Conservation (phyloP, 2,329 filamentous ascomycete genomes). For the Trichoderma asperellum region DNA sequence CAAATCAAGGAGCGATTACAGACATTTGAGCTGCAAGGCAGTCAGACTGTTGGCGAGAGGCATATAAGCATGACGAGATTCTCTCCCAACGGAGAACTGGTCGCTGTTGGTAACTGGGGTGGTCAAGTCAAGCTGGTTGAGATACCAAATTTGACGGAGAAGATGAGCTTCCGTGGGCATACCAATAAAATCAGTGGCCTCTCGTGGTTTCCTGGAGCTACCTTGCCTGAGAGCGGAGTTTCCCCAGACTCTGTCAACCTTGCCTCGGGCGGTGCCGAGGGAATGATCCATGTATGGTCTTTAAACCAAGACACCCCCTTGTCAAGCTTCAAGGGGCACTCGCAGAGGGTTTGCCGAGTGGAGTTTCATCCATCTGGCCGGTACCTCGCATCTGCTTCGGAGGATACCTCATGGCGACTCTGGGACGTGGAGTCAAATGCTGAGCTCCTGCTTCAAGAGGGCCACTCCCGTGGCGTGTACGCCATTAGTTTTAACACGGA, state of each 20-base stretch:
- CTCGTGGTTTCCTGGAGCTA: conserved; percentile 86
- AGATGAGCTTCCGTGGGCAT: conserved; percentile 77
- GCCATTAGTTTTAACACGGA: conserved; percentile 88
- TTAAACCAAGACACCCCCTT: conserved; percentile 83
- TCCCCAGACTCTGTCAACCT: conserved; percentile 78
- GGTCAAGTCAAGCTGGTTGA: conserved; percentile 85
- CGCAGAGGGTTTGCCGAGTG: conserved; percentile 83
- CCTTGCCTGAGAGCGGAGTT: conserved; percentile 69
- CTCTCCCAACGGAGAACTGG: conserved; percentile 78
- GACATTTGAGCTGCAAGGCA: conserved; percentile 88
- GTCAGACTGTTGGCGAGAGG: conserved; percentile 87
- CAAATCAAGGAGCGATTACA: conserved; percentile 80
- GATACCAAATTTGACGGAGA: conserved; percentile 80
- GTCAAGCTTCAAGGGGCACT: conserved; percentile 80
- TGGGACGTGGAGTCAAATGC: conserved; percentile 90
- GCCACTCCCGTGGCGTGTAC: conserved; percentile 92
- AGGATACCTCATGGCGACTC: conserved; percentile 94
- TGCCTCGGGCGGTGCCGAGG: conserved; percentile 87
- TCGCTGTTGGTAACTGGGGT: conserved; percentile 92
- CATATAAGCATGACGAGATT: conserved; percentile 92
- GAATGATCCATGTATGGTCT: conserved; percentile 87
- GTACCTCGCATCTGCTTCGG: conserved; percentile 90
- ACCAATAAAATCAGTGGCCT: conserved; percentile 88
- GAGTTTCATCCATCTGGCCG: conserved; percentile 92
- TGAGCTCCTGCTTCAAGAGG: conserved; percentile 87